phyloP scores from a whole-genome alignment of 768 basidiomycete genomes.

The Ramaria rubella region DNA sequence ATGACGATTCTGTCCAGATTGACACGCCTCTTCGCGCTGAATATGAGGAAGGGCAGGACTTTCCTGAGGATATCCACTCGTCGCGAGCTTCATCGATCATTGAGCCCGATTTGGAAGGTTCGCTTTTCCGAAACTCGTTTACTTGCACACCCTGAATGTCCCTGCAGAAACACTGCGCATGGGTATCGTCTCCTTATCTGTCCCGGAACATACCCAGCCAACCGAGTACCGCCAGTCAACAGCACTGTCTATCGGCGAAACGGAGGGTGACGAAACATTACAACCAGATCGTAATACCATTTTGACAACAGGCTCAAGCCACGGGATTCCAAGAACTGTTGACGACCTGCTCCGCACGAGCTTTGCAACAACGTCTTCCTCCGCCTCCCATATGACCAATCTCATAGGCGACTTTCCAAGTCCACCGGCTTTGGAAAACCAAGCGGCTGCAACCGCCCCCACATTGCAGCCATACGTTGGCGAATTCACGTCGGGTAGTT shows the following conservation, averaged over 20 bases:
- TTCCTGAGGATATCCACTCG: slow-evolving; percentile 33
- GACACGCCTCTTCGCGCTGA: slow-evolving; percentile 17
- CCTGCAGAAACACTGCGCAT: slow-evolving; percentile 3
- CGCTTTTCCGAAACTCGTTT: background rate
- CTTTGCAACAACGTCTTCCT: slow-evolving; percentile 2
- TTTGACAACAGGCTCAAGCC: background rate
- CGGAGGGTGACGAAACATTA: background rate
- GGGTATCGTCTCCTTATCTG: background rate
- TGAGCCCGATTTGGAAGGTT: slow-evolving; percentile 16
- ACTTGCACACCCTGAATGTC: background rate
- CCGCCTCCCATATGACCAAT: background rate
- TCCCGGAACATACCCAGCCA: background rate
- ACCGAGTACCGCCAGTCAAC: slow-evolving; percentile 2
- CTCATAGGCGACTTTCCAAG: slow-evolving; percentile 5
- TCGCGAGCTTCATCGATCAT: slow-evolving; percentile 29
- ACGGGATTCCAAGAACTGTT: background rate
- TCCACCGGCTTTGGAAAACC: background rate
- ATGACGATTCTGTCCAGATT: slow-evolving; percentile 19
- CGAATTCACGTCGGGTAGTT: background rate
- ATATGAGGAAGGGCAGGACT: slow-evolving; percentile 1
- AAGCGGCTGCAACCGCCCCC: background rate
- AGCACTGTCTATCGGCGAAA: background rate
- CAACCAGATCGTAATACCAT: slow-evolving; percentile 4
- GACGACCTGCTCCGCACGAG: slow-evolving; percentile 2
- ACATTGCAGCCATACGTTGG: background rate